Percentiles rank a stretch among this genome's conserved stretches.
These are phyloP conservation scores for Komagataella ulmi DNA, from an alignment of 805 yeast species.

Conservation along the genomic window DNA sequence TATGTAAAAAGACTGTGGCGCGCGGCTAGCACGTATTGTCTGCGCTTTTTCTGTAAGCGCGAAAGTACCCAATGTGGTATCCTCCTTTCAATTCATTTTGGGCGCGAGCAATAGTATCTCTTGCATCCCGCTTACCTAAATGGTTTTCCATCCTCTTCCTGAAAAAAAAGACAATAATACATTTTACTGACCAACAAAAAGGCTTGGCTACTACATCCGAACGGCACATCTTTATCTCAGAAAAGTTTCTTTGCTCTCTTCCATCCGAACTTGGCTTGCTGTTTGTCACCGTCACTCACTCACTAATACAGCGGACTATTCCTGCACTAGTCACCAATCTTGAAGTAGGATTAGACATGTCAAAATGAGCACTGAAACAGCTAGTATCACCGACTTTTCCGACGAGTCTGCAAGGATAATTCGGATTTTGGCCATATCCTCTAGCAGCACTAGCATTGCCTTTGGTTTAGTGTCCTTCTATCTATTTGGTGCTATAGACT, in stretches of 20 bases:
- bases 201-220: neutral
- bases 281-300: neutral
- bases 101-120: slow-evolving; percentile 3
- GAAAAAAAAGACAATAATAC: neutral
- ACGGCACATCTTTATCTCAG: neutral
- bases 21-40: neutral
- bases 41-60: neutral
- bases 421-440: slow-evolving; percentile 30
- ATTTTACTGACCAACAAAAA: neutral
- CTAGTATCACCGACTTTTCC: neutral
- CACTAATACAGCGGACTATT: slow-evolving; percentile 1
- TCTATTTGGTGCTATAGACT: slow-evolving; percentile 48
- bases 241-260: neutral
- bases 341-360: neutral
- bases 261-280: neutral
- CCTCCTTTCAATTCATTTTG: neutral
- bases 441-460: slow-evolving; percentile 34
- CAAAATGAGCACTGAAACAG: neutral
- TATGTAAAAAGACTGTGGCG: neutral
- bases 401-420: slow-evolving; percentile 2
- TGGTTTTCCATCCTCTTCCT: neutral
- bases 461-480: slow-evolving; percentile 52
- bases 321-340: neutral
- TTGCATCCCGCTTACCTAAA: slow-evolving; percentile 2
- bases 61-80: neutral